These are phyloP conservation scores for Macrocystidia cucumis DNA, from an alignment of 1,284 basidiomycete species.

Conservation along the genomic window DNA sequence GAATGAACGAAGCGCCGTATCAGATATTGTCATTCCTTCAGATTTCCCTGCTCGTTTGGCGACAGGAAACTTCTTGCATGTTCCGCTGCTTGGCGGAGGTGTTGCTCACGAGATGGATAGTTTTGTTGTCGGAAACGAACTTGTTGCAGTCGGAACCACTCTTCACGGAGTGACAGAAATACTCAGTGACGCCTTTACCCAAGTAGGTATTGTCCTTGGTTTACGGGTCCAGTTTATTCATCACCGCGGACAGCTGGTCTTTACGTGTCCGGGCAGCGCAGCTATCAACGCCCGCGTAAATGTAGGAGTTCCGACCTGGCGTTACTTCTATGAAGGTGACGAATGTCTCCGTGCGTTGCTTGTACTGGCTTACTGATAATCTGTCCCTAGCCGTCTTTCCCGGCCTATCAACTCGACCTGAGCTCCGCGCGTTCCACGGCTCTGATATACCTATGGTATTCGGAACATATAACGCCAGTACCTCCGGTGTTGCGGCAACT, in stretches of 20 bases:
- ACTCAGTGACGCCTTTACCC: conserved; percentile 9
- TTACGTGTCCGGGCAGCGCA: conserved; percentile 17
- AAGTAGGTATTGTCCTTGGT: conserved; percentile 9
- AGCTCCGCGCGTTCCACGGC: conserved; percentile 24
- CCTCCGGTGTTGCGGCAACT: conserved; percentile 13
- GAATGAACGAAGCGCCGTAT: neutral
- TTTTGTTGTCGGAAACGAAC: conserved; percentile 11
- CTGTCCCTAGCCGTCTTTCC: conserved; percentile 22
- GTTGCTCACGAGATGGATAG: conserved; percentile 17
- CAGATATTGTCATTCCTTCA: conserved; percentile 20
- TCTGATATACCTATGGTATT: conserved; percentile 25
- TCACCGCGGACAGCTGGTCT: conserved; percentile 14
- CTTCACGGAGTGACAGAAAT: neutral
- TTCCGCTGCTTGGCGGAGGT: conserved; percentile 19
- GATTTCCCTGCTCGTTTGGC: conserved; percentile 13
- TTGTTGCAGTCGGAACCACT: neutral
- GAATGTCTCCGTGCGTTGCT: neutral
- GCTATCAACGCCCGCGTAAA: conserved; percentile 15
- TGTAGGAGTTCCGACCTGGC: conserved; percentile 21
- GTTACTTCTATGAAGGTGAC: conserved; percentile 27
- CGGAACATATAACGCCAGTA: conserved; percentile 18
- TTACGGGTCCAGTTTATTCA: neutral
- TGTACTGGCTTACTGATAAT: neutral
- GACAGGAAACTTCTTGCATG: conserved; percentile 19
- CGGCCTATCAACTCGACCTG: conserved; percentile 19